Evolutionary conservation across 768 basidiomycete genomes (phyloP).

Genomic region (Russula sp.): DNA sequence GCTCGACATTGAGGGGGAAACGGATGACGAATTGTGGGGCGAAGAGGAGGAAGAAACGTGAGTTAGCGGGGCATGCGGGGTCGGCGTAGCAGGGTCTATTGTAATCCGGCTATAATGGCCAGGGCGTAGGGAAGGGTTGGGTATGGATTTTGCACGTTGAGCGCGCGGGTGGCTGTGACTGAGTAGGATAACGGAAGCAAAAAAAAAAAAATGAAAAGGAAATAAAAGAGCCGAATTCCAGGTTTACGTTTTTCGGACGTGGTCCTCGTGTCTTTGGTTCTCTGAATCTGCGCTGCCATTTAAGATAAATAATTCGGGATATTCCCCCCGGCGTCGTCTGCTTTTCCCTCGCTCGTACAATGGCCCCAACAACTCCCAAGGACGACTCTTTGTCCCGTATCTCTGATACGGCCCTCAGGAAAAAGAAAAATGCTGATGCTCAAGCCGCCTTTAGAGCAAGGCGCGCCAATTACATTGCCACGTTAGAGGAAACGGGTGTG

Average conservation of each 20-base stretch:
- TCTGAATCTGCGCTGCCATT: slow-evolving; percentile 54
- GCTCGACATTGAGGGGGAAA: slow-evolving; percentile 62
- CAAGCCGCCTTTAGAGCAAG: slow-evolving; percentile 81
- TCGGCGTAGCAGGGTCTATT: not conserved
- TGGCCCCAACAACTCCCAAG: slow-evolving; percentile 33
- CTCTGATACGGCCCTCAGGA: slow-evolving; percentile 66
- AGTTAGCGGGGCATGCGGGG: not conserved
- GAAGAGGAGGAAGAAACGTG: slow-evolving; percentile 18
- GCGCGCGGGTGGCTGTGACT: slow-evolving; percentile 3
- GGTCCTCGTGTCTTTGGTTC: slow-evolving; percentile 64
- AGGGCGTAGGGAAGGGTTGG: not conserved
- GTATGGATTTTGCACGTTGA: not conserved
- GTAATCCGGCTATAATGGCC: not conserved
- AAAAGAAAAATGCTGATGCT: slow-evolving; percentile 88
- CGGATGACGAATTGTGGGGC: slow-evolving; percentile 26
- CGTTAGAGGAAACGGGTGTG: slow-evolving; percentile 71
- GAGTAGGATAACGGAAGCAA: slow-evolving; percentile 17
- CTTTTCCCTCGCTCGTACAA: slow-evolving; percentile 25
- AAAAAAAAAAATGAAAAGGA: slow-evolving; percentile 7
- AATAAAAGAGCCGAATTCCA: slow-evolving; percentile 9
- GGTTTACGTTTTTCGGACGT: slow-evolving; percentile 14
- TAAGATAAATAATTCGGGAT: slow-evolving; percentile 25
- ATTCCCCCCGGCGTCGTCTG: slow-evolving; percentile 22
- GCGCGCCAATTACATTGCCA: slow-evolving; percentile 81
- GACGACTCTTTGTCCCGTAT: slow-evolving; percentile 38